A percentile compares a stretch with the other conserved stretches of the same genome.
phyloP scores from a whole-genome alignment of 345 rosid species.

The Erodium maritimum region DNA sequence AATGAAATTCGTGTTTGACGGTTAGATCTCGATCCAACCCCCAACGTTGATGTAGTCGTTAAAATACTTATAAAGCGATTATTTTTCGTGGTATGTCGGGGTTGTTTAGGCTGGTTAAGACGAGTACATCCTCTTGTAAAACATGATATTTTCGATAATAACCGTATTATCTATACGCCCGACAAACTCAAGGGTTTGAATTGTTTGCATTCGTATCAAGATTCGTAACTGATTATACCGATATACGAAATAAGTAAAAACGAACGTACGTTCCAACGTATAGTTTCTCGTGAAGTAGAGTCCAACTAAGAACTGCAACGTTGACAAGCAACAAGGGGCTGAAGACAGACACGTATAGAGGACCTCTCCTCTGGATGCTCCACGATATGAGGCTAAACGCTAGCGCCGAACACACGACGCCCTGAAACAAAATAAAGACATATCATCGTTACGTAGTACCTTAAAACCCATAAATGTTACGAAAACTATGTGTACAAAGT shows the following conservation, averaged over 20 bases:
- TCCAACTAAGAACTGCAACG: conserved; percentile 72
- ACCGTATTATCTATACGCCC: too few species aligned
- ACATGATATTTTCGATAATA: too few species aligned
- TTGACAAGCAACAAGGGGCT: conserved; percentile 65
- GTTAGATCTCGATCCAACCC: too few species aligned
- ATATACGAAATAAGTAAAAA: neutral
- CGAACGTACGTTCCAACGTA: conserved; percentile 60
- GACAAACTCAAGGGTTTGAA: too few species aligned
- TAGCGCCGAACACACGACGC: conserved; percentile 57
- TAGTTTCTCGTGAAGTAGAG: conserved; percentile 65
- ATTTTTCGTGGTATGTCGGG: too few species aligned
- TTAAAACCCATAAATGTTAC: neutral
- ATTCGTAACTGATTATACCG: too few species aligned
- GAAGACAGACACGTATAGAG: conserved; percentile 83
- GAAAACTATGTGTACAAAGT: too few species aligned
- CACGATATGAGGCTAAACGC: conserved; percentile 60
- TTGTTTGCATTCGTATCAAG: neutral
- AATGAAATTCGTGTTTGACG: too few species aligned
- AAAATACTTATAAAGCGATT: too few species aligned
- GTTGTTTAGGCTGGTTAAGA: too few species aligned
- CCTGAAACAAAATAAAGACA: conserved; percentile 26
- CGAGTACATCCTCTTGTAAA: too few species aligned
- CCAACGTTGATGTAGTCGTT: too few species aligned
- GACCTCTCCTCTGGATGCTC: conserved; percentile 64
- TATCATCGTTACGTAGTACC: neutral